Evolutionary conservation across 2,329 filamentous ascomycete species (phyloP).

Genomic region (Trichoderma atroviride): DNA sequence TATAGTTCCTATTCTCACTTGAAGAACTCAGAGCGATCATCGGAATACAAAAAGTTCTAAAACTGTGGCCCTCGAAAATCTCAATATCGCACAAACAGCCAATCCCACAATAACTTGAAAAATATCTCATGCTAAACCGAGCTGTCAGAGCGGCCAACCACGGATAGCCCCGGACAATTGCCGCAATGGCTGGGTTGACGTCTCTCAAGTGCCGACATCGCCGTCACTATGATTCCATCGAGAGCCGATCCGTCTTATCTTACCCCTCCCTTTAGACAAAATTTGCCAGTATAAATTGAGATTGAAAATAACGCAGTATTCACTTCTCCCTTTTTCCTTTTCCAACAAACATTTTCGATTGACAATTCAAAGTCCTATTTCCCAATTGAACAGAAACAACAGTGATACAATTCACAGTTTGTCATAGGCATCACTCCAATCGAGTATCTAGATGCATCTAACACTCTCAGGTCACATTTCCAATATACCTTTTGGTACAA

Average conservation of each 20-base stretch:
- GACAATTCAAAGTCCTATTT: background rate
- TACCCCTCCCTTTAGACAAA: constrained; percentile 23
- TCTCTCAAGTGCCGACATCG: constrained; percentile 20
- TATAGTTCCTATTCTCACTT: background rate
- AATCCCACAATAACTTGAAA: constrained; percentile 5
- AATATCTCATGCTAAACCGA: constrained; percentile 19
- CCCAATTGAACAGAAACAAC: background rate
- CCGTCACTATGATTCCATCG: constrained; percentile 26
- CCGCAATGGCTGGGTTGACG: background rate
- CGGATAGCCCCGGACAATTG: constrained; percentile 25
- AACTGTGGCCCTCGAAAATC: background rate
- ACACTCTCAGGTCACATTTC: constrained; percentile 17
- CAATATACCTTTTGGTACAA: constrained; percentile 34
- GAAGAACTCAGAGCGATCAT: background rate
- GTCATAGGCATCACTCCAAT: background rate
- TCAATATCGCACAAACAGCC: background rate
- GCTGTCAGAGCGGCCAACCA: constrained; percentile 22
- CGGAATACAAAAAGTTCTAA: background rate
- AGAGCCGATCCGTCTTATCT: constrained; percentile 16
- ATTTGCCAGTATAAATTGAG: constrained; percentile 14
- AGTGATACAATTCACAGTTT: constrained; percentile 24
- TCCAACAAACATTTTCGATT: background rate
- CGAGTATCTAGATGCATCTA: constrained; percentile 18
- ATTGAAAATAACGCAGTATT: constrained; percentile 16
- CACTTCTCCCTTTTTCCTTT: background rate